These are phyloP conservation scores for Cercospora sp. DNA, from an alignment of 2,329 filamentous ascomycete species.

Conservation along the genomic window DNA sequence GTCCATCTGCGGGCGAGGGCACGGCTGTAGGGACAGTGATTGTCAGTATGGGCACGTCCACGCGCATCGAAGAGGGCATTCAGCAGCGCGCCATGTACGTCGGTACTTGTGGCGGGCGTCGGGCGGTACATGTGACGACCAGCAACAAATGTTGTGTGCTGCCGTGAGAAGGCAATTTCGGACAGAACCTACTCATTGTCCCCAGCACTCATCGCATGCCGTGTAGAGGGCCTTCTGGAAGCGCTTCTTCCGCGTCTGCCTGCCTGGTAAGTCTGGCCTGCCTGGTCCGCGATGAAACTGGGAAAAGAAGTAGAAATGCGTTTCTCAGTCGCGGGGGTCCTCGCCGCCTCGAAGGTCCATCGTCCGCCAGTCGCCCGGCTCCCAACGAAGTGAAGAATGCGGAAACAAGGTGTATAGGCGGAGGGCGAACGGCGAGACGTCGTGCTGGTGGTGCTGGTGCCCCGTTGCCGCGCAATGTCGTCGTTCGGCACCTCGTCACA, in stretches of 20 bases:
- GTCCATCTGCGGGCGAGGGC: slow-evolving; percentile 32
- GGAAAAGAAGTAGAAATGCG: not conserved
- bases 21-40: slow-evolving; percentile 31
- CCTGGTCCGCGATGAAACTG: slow-evolving; percentile 5
- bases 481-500: slow-evolving; percentile 4
- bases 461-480: slow-evolving; percentile 2
- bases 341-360: not conserved
- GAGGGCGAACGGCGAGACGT: not conserved
- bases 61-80: slow-evolving; percentile 4
- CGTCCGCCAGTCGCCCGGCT: not conserved
- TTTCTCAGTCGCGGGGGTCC: not conserved
- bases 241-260: not conserved
- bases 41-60: slow-evolving; percentile 30
- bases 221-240: not conserved
- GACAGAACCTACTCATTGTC: slow-evolving; percentile 16
- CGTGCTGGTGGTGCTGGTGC: not conserved
- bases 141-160: not conserved
- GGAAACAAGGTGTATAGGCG: not conserved
- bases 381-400: not conserved
- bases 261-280: not conserved
- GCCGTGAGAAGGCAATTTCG: slow-evolving; percentile 9
- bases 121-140: slow-evolving; percentile 4
- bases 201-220: slow-evolving; percentile 12
- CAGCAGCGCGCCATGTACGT: slow-evolving; percentile 11
- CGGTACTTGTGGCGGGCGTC: slow-evolving; percentile 8